A percentile compares a stretch with the other conserved stretches of the same genome.
Conservation (phyloP, 805 yeast genomes). For the Kazachstania bromeliacearum region DNA sequence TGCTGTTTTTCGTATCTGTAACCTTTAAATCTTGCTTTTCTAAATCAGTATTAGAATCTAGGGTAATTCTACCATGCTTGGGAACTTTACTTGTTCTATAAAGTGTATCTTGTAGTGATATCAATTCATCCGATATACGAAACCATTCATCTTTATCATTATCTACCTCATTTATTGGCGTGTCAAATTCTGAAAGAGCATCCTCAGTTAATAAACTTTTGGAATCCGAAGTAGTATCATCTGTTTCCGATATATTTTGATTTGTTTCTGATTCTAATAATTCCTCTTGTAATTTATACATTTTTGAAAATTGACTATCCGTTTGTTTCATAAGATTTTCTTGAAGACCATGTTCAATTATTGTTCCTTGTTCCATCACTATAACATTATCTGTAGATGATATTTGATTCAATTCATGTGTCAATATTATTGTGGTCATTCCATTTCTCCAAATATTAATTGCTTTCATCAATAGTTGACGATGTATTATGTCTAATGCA, state of each 20-base stretch:
- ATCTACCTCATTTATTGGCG: background rate
- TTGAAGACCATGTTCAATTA: conserved; percentile 38
- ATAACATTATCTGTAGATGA: conserved; percentile 46
- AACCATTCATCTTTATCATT: conserved; percentile 1
- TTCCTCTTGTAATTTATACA: conserved; percentile 8
- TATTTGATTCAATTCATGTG: conserved; percentile 66
- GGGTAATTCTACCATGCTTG: conserved; percentile 4
- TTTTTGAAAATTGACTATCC: conserved; percentile 7
- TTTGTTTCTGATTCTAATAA: conserved; percentile 1
- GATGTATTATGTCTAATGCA: conserved; percentile 56
- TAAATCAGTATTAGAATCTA: background rate
- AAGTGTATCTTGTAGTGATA: background rate
- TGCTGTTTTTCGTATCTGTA: background rate
- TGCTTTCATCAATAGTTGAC: conserved; percentile 37
- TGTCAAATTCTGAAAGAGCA: background rate
- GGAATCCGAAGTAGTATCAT: conserved; percentile 1
- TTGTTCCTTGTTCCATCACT: conserved; percentile 49
- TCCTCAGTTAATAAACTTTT: background rate
- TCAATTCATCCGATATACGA: background rate
- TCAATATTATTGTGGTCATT: conserved; percentile 69
- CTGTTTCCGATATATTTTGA: background rate
- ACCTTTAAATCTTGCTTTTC: background rate
- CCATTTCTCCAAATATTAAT: conserved; percentile 53
- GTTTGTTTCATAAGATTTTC: conserved; percentile 21
- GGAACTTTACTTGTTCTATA: conserved; percentile 4